These are phyloP conservation scores for Buxus sempervirens DNA, from an alignment of 164 flowering plant species.

Conservation along the genomic window DNA sequence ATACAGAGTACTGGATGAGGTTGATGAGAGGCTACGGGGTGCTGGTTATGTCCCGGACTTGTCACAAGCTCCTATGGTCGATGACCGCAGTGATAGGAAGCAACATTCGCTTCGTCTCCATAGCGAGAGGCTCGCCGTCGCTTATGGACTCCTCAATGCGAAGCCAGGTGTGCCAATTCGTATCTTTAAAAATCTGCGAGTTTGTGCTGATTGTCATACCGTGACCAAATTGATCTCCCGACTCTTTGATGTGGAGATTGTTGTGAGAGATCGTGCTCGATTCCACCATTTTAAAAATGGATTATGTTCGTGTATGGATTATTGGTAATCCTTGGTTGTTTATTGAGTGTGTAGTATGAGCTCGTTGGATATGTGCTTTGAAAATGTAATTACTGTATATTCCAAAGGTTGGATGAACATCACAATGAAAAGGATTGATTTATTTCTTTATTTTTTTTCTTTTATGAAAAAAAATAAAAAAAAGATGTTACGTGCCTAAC, in stretches of 20 bases:
- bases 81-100: slow-evolving; percentile 39
- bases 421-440: too few relatives aligned
- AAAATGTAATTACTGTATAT: too few relatives aligned
- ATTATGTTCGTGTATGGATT: slow-evolving; percentile 65
- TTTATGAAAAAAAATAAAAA: too few relatives aligned
- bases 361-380: background rate
- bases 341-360: background rate
- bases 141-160: slow-evolving; percentile 53
- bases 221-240: slow-evolving; percentile 57
- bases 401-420: background rate
- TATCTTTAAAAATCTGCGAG: slow-evolving; percentile 62
- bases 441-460: too few relatives aligned
- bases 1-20: slow-evolving; percentile 35
- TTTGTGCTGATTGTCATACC: slow-evolving; percentile 68
- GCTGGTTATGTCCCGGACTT: slow-evolving; percentile 55
- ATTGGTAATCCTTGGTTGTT: slow-evolving; percentile 40
- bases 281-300: slow-evolving; percentile 75
- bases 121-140: slow-evolving; percentile 78
- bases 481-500: too few relatives aligned
- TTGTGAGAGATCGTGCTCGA: slow-evolving; percentile 71
- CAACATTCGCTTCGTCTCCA: slow-evolving; percentile 52
- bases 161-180: slow-evolving; percentile 58
- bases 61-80: slow-evolving; percentile 57
- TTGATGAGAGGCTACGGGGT: slow-evolving; percentile 39
- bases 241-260: slow-evolving; percentile 53